These are phyloP conservation scores for Setomelanomma holmii DNA, from an alignment of 2,329 filamentous ascomycete species.

Conservation along the genomic window DNA sequence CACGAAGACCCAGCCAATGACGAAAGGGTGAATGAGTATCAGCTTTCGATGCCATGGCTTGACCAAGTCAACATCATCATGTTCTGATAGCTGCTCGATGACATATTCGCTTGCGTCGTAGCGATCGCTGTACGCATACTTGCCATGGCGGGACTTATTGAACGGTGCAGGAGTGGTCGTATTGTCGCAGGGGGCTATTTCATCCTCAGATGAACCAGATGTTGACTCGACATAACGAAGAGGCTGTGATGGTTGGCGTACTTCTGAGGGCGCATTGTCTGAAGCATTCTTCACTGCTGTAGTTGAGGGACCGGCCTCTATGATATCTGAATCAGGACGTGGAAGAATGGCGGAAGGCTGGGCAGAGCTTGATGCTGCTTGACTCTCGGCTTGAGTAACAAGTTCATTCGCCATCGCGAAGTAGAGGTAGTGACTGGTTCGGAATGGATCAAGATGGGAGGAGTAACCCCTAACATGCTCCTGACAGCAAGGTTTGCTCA, in stretches of 20 bases:
- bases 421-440: conserved; percentile 1
- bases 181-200: conserved; percentile 1
- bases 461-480: not conserved
- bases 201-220: conserved; percentile 4
- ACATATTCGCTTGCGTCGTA: conserved; percentile 5
- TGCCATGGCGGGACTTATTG: conserved; percentile 4
- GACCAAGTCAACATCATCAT: conserved; percentile 5
- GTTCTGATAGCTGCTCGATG: conserved; percentile 4
- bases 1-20: conserved; percentile 8
- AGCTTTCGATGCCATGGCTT: conserved; percentile 8
- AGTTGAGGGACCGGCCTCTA: not conserved
- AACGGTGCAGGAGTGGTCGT: not conserved
- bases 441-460: not conserved
- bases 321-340: not conserved
- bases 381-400: not conserved
- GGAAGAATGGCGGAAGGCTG: not conserved
- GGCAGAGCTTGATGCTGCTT: not conserved
- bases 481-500: not conserved
- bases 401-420: not conserved
- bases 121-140: conserved; percentile 7
- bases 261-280: not conserved
- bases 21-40: conserved; percentile 4
- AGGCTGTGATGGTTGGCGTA: not conserved
- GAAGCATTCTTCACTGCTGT: not conserved
- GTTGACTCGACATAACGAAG: conserved; percentile 7